phyloP scores from a whole-genome alignment of 1,284 basidiomycete genomes.

The Pholiota adiposa region DNA sequence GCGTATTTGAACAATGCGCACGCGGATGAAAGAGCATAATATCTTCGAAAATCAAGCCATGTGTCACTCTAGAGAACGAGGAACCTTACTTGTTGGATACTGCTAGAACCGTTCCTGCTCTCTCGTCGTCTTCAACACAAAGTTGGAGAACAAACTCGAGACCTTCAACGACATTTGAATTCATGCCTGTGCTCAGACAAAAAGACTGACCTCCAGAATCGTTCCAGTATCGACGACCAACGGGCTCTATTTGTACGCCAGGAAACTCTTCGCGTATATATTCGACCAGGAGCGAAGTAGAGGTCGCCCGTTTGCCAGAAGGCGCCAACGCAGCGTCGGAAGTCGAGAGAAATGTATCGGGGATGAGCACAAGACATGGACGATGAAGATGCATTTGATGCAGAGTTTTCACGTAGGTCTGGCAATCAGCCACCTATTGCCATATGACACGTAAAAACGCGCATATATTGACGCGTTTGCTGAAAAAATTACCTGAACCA shows the following conservation, averaged over 20 bases:
- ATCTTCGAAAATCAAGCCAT: conserved; percentile 48
- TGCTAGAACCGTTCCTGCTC: conserved; percentile 75
- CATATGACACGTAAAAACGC: conserved; percentile 8
- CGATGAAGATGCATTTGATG: conserved; percentile 83
- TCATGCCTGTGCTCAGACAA: not conserved
- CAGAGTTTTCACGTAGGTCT: conserved; percentile 86
- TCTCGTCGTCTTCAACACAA: conserved; percentile 76
- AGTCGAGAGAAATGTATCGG: conserved; percentile 73
- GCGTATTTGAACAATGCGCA: conserved; percentile 87
- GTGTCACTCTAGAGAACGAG: not conserved
- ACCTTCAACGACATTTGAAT: conserved; percentile 48
- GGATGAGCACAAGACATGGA: conserved; percentile 76
- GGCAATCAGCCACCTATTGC: conserved; percentile 74
- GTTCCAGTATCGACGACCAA: conserved; percentile 84
- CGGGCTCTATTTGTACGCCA: conserved; percentile 63
- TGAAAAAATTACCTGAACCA: conserved; percentile 60
- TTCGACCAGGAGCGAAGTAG: conserved; percentile 69
- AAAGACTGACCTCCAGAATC: conserved; percentile 63
- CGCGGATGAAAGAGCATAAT: conserved; percentile 85
- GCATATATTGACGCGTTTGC: conserved; percentile 14
- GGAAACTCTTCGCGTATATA: conserved; percentile 80
- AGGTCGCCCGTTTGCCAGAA: conserved; percentile 47
- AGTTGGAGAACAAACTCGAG: conserved; percentile 78
- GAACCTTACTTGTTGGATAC: conserved; percentile 71
- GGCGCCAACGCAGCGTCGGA: conserved; percentile 49